phyloP scores from a whole-genome alignment of 1,139 yeast species.

The Debaryomyces nepalensis region DNA sequence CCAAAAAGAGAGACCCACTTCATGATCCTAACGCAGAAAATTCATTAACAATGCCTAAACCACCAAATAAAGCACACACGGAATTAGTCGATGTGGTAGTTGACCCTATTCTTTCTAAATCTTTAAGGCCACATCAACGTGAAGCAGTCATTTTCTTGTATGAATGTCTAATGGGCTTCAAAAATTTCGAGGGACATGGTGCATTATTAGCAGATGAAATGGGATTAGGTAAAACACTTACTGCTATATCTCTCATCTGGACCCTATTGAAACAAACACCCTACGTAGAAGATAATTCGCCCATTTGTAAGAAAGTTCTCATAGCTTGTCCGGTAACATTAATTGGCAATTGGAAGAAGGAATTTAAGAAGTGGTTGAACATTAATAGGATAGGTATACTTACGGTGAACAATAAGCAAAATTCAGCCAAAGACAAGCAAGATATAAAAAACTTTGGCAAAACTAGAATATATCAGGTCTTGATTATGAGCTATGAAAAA shows the following conservation, averaged over 20 bases:
- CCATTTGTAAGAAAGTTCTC: constrained; percentile 60
- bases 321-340: constrained; percentile 93
- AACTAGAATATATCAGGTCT: constrained; percentile 76
- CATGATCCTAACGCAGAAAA: constrained; percentile 12
- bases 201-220: constrained; percentile 93
- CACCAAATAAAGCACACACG: constrained; percentile 19
- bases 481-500: constrained; percentile 89
- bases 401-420: constrained; percentile 52
- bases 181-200: constrained; percentile 61
- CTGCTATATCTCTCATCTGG: constrained; percentile 84
- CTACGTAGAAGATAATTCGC: constrained; percentile 30
- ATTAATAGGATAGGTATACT: constrained; percentile 62
- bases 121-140: constrained; percentile 79
- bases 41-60: constrained; percentile 15
- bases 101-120: constrained; percentile 64
- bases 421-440: constrained; percentile 57
- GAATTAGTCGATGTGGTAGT: constrained; percentile 59
- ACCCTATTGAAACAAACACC: constrained; percentile 82
- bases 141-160: constrained; percentile 84
- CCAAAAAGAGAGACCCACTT: constrained; percentile 15
- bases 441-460: constrained; percentile 65
- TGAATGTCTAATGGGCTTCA: constrained; percentile 76
- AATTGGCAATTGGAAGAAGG: constrained; percentile 85
- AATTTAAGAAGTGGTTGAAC: constrained; percentile 90
- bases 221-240: constrained; percentile 95